Evolutionary conservation across 2,329 filamentous ascomycete species (phyloP).

Genomic region (Pyrenochaeta sp.): DNA sequence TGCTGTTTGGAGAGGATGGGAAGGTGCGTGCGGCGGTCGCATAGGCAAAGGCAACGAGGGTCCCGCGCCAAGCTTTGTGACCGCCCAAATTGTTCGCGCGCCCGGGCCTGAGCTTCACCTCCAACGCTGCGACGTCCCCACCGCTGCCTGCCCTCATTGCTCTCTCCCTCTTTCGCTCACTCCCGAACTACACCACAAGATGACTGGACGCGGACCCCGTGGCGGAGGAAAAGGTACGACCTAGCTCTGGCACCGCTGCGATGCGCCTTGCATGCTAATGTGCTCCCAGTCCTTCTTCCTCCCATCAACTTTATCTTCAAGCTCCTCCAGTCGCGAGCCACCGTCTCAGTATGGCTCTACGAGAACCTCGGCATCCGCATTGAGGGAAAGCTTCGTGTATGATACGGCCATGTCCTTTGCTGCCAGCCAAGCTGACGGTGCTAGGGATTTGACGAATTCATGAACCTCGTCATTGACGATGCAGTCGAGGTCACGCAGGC

Average conservation of each 20-base stretch:
- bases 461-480: slow-evolving; percentile 97
- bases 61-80: slow-evolving; percentile 37
- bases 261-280: slow-evolving; percentile 21
- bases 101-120: slow-evolving; percentile 24
- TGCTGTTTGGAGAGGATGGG: slow-evolving; percentile 28
- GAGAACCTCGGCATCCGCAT: slow-evolving; percentile 94
- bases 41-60: slow-evolving; percentile 36
- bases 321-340: slow-evolving; percentile 82
- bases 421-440: slow-evolving; percentile 22
- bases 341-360: slow-evolving; percentile 94
- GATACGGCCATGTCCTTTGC: slow-evolving; percentile 32
- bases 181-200: slow-evolving; percentile 16
- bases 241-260: slow-evolving; percentile 10
- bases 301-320: slow-evolving; percentile 94
- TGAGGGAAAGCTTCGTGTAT: slow-evolving; percentile 92
- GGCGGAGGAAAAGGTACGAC: slow-evolving; percentile 56
- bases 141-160: slow-evolving; percentile 14
- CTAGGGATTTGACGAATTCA: slow-evolving; percentile 98
- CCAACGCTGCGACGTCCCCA: slow-evolving; percentile 20
- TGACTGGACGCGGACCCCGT: slow-evolving; percentile 53
- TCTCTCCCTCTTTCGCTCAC: slow-evolving; percentile 6
- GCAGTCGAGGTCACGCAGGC: slow-evolving; percentile 89
- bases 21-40: slow-evolving; percentile 30
- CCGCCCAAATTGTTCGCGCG: slow-evolving; percentile 39
- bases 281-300: slow-evolving; percentile 67